Base-by-base conservation (phyloP, 306 rosid genomes). In the Oxytropis ochrocephala region DNA sequence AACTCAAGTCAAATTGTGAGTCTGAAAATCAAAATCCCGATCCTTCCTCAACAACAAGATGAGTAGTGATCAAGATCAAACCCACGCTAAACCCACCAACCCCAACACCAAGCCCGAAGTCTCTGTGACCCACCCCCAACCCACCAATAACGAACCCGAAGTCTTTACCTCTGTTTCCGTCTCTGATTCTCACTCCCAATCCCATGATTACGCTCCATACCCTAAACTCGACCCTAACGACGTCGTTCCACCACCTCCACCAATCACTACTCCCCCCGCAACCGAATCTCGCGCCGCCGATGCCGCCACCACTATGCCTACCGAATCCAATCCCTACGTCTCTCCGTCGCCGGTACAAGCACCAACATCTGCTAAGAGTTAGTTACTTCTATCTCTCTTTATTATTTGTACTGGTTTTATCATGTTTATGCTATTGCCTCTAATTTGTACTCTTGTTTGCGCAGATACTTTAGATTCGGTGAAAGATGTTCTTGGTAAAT, bases 311-410 rank as follows among this genome's bases (percentile, higher is more conserved):
- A 72, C 88, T 11, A 78, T 91, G 87, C 96, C 97, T 32, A 13
- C 13, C 6, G 99, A 91, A 6, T 83, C 92, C 59, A 86, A 87
- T 75, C 99, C 99, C 35, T 91, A 95, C 46, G 82, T 87, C n/a
- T 65, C 89, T 47, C 82, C 91, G 3, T 62, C 86, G 5, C 95
- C 96, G 1, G 88, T 73, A 3, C 35, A 84, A 7, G 73, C 81
- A 0, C 79, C 89, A 1, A 32, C 85, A 5, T 59, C 89, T 48
- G 43, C 75, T 18, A 89, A 87, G 85, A 80, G 97, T 94, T 78
- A 0, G 17, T n/a, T 43, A 2, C 19, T 0, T n/a, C 1, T 41
- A 1, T 27, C 5, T 5, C 2, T 8, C 8, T 18, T 18, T 7
- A 21, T 21, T 1, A 21, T 18, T 33, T 10, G 7, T 4, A 43